Conservation (phyloP, 148 eudicot species). For the Spergularia bocconei region DNA sequence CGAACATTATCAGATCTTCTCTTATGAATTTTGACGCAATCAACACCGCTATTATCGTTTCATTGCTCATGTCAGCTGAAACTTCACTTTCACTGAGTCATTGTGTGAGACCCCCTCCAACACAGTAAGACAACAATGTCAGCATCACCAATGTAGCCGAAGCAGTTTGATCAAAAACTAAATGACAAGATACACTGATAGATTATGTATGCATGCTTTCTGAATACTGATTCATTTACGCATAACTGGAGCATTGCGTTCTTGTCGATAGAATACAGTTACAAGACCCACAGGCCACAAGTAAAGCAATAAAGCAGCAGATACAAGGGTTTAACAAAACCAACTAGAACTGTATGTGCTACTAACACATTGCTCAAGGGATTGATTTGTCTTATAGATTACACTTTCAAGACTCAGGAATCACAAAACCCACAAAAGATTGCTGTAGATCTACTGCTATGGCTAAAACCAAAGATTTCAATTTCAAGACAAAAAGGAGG, state of each 20-base stretch:
- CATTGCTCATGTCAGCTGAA: too few relatives aligned
- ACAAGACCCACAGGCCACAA: too few relatives aligned
- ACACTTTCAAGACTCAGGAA: conserved; percentile 29
- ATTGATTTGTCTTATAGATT: conserved; percentile 31
- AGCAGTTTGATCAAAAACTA: too few relatives aligned
- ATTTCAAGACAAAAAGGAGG: conserved; percentile 9
- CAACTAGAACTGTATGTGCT: conserved; percentile 14
- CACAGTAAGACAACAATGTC: neutral
- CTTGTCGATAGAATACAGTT: neutral
- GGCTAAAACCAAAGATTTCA: conserved; percentile 12
- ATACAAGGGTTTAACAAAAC: conserved; percentile 13
- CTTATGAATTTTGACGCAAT: too few relatives aligned
- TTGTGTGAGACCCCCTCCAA: too few relatives aligned
- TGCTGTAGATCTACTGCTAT: conserved; percentile 23
- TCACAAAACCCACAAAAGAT: conserved; percentile 3
- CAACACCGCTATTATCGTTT: too few relatives aligned
- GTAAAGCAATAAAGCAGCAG: neutral
- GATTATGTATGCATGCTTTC: neutral
- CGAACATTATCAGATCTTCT: too few relatives aligned
- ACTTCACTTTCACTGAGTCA: too few relatives aligned
- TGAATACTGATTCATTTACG: neutral
- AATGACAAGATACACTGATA: too few relatives aligned
- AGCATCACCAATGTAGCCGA: neutral
- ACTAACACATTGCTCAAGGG: conserved; percentile 24
- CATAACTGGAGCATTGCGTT: neutral